These are phyloP conservation scores for Cyclostephanos tholiformis DNA, from an alignment of 108 stramenopile species.

Conservation along the genomic window DNA sequence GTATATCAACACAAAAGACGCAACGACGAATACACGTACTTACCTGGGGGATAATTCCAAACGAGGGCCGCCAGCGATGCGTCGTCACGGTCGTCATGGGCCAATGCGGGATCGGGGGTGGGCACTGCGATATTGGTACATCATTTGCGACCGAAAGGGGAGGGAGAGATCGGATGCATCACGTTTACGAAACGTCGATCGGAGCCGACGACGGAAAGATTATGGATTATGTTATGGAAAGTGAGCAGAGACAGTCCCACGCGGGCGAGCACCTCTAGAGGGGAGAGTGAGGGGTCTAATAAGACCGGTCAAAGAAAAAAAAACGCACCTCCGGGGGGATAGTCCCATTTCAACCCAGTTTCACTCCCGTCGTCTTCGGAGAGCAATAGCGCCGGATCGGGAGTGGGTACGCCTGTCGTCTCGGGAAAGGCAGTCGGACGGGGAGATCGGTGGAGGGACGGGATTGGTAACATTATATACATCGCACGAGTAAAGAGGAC, in stretches of 20 bases:
- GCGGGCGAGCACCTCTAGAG: too few species aligned
- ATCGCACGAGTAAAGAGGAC: too few species aligned
- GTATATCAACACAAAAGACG: neutral
- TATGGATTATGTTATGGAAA: too few species aligned
- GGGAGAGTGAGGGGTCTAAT: too few species aligned
- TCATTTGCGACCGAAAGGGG: too few species aligned
- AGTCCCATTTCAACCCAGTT: slow-evolving; percentile 26
- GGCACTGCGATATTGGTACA: neutral
- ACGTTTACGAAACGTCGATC: too few species aligned
- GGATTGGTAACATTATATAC: too few species aligned
- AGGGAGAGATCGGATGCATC: too few species aligned
- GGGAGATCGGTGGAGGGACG: too few species aligned
- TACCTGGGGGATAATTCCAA: slow-evolving; percentile 20
- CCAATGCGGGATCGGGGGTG: slow-evolving; percentile 1
- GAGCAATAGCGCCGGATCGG: slow-evolving; percentile 13
- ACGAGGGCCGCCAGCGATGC: neutral
- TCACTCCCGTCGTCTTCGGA: slow-evolving; percentile 6
- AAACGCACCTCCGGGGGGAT: slow-evolving; percentile 19
- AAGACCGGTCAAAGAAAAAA: neutral
- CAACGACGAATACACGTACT: neutral
- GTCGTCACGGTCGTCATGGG: neutral
- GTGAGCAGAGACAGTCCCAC: too few species aligned
- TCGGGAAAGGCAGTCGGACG: neutral
- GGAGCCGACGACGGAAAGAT: too few species aligned
- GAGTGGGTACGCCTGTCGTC: slow-evolving; percentile 18